Percentiles rank a stretch among this genome's conserved stretches.
Conservation (phyloP, 768 basidiomycete species). For the Rhizopogon roseolus region DNA sequence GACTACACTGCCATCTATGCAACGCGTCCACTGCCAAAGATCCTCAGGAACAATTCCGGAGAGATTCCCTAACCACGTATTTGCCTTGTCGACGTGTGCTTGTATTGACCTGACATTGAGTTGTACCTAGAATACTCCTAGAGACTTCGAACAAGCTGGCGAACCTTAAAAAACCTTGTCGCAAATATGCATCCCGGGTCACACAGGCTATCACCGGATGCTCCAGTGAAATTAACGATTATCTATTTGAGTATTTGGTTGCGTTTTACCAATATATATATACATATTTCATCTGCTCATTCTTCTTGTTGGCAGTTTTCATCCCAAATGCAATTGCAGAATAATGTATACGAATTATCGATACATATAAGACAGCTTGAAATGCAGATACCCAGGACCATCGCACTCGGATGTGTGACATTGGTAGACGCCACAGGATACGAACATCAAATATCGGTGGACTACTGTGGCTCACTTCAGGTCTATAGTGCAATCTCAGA, state of each 20-base stretch:
- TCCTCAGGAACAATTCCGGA: neutral
- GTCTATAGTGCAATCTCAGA: no score
- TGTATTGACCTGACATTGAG: neutral
- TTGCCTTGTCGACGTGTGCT: neutral
- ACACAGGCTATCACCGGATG: neutral
- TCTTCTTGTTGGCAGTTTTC: neutral
- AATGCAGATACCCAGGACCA: no score
- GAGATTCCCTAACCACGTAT: neutral
- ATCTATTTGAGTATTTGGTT: neutral
- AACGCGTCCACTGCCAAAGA: neutral
- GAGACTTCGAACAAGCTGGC: neutral
- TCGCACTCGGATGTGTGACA: conserved; percentile 12
- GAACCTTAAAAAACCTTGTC: neutral
- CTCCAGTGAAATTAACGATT: neutral
- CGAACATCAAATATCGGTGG: conserved; percentile 17
- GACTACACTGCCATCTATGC: neutral
- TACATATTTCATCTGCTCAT: neutral
- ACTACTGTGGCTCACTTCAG: conserved; percentile 20
- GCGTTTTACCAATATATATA: neutral
- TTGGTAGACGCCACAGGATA: conserved; percentile 20
- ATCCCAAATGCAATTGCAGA: neutral
- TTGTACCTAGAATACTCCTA: neutral
- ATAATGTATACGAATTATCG: neutral
- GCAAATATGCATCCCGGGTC: neutral
- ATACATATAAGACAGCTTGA: no score